These are phyloP conservation scores for Boletellus sp. DNA, from an alignment of 768 basidiomycete genomes.

Conservation along the genomic window DNA sequence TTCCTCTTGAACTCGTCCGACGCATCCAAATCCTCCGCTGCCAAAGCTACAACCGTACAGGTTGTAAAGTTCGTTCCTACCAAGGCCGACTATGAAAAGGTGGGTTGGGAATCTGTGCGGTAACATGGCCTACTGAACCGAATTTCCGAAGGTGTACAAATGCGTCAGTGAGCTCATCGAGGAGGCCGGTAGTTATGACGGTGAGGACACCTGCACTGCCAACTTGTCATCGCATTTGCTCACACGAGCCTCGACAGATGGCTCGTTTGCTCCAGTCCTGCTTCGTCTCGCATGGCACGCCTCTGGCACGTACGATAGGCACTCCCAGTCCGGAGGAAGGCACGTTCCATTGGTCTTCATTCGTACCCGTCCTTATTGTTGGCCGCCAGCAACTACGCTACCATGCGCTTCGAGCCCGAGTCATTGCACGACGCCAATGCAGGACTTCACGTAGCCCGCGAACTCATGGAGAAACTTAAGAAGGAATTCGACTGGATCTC, in stretches of 20 bases:
- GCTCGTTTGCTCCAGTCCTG: conserved; percentile 83
- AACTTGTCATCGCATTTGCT: background rate
- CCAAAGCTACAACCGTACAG: conserved; percentile 60
- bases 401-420: conserved; percentile 96
- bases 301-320: conserved; percentile 91
- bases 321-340: conserved; percentile 76
- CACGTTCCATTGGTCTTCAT: conserved; percentile 23
- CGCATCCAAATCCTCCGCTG: conserved; percentile 45
- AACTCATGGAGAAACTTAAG: conserved; percentile 83
- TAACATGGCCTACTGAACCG: background rate
- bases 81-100: conserved; percentile 89
- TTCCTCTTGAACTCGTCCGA: conserved; percentile 52
- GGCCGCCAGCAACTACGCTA: conserved; percentile 83
- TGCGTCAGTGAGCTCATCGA: conserved; percentile 75
- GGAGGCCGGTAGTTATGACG: conserved; percentile 74
- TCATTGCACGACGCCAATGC: conserved; percentile 79
- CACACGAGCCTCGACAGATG: conserved; percentile 47
- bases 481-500: conserved; percentile 88
- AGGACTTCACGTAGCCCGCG: conserved; percentile 77
- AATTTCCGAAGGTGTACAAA: conserved; percentile 73
- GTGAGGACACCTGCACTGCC: conserved; percentile 36
- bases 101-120: conserved; percentile 18
- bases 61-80: conserved; percentile 69
- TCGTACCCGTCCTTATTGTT: conserved; percentile 1
- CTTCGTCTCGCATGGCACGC: conserved; percentile 92